phyloP scores from a whole-genome alignment of 768 basidiomycete genomes.

The Asterophora parasitica region DNA sequence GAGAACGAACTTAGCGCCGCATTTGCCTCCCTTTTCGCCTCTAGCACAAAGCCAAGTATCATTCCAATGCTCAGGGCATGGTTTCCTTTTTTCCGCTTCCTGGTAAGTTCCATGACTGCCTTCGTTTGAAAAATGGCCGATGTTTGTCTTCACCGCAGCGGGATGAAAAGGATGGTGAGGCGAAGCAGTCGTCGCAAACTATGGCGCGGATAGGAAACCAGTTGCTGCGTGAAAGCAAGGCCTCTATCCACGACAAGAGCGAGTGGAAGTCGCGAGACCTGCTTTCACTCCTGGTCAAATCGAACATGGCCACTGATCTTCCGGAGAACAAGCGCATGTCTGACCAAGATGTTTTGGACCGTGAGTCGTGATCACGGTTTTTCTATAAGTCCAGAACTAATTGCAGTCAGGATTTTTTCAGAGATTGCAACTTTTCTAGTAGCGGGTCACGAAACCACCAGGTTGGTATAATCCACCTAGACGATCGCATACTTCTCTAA shows the following conservation, averaged over 20 bases:
- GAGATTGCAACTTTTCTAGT: constrained; percentile 48
- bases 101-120: constrained; percentile 30
- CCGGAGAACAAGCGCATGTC: constrained; percentile 17
- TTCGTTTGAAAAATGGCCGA: no score
- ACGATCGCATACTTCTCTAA: no score
- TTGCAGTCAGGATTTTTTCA: constrained; percentile 8
- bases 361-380: constrained; percentile 6
- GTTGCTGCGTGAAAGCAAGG: constrained; percentile 40
- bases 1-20: constrained; percentile 43
- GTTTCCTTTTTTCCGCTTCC: constrained; percentile 28
- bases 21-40: constrained; percentile 40
- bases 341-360: constrained; percentile 17
- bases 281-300: constrained; percentile 39
- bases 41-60: constrained; percentile 29
- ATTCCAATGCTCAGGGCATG: constrained; percentile 23
- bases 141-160: not conserved
- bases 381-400: not conserved
- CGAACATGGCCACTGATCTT: constrained; percentile 49
- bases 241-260: constrained; percentile 14
- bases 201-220: constrained; percentile 39
- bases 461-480: no score
- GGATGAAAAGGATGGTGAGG: not conserved
- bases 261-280: constrained; percentile 39
- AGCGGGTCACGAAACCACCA: constrained; percentile 46
- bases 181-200: not conserved